phyloP scores from a whole-genome alignment of 2,329 filamentous ascomycete species.

The Alternaria solani region DNA sequence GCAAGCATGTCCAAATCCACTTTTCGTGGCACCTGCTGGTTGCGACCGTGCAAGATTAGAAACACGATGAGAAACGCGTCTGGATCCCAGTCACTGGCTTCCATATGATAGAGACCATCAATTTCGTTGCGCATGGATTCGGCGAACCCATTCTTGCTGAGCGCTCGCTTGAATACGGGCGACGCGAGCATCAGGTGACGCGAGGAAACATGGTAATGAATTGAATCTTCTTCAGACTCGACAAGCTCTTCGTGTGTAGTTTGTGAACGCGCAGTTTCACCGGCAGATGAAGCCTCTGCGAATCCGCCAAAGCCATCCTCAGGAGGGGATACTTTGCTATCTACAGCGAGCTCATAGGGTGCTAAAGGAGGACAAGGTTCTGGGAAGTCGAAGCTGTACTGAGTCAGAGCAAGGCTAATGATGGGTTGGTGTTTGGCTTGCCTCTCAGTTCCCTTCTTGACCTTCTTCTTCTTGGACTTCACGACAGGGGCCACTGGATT shows the following conservation, averaged over 20 bases:
- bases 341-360: background rate
- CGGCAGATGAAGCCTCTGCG: background rate
- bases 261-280: too few relatives aligned
- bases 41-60: too few relatives aligned
- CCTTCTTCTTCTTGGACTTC: background rate
- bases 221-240: background rate
- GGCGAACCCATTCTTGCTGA: background rate
- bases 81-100: background rate
- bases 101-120: background rate
- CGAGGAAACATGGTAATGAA: conserved; percentile 9
- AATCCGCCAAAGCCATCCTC: background rate
- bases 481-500: too few relatives aligned
- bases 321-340: background rate
- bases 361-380: background rate
- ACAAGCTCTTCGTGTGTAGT: background rate
- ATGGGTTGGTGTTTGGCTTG: background rate
- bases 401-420: background rate
- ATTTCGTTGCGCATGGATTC: background rate
- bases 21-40: too few relatives aligned
- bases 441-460: background rate
- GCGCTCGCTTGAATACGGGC: background rate
- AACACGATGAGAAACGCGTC: conserved; percentile 8
- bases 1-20: too few relatives aligned
- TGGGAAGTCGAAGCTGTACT: background rate
- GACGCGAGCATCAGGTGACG: conserved; percentile 9